phyloP scores from a whole-genome alignment of 192 early-diverging fungal genomes.

The Irineochytrium annulatum region DNA sequence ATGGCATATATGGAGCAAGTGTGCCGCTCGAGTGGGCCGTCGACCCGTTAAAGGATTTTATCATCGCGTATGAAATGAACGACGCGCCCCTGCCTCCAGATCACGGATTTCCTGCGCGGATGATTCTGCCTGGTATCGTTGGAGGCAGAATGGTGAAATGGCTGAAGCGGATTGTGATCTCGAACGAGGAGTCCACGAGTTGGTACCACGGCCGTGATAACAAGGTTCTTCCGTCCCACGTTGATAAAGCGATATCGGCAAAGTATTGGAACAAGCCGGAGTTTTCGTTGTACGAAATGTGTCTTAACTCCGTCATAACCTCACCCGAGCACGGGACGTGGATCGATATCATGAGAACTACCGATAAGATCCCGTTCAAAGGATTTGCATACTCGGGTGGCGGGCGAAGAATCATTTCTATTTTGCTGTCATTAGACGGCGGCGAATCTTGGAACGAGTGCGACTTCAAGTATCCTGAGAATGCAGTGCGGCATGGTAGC shows the following conservation, averaged over 20 bases:
- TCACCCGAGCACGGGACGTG: conserved; percentile 64
- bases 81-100: conserved; percentile 66
- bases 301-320: conserved; percentile 76
- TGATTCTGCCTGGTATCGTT: conserved; percentile 77
- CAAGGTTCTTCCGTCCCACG: conserved; percentile 73
- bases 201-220: conserved; percentile 81
- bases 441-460: conserved; percentile 62
- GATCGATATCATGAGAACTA: conserved; percentile 38
- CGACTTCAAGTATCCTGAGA: conserved; percentile 24
- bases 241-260: conserved; percentile 42
- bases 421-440: conserved; percentile 73
- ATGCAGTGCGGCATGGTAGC: conserved; percentile 10
- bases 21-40: conserved; percentile 60
- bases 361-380: conserved; percentile 38
- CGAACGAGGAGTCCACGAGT: conserved; percentile 52
- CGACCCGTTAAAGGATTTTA: conserved; percentile 69
- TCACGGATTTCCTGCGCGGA: conserved; percentile 79
- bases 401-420: conserved; percentile 66
- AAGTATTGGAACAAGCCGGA: conserved; percentile 58
- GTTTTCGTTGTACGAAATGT: conserved; percentile 66
- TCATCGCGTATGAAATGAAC: conserved; percentile 81
- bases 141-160: conserved; percentile 86
- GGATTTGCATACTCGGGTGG: conserved; percentile 82
- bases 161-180: conserved; percentile 58
- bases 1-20: conserved; percentile 73